phyloP scores from a whole-genome alignment of 306 rosid genomes.

The Cotoneaster glaucophyllus region DNA sequence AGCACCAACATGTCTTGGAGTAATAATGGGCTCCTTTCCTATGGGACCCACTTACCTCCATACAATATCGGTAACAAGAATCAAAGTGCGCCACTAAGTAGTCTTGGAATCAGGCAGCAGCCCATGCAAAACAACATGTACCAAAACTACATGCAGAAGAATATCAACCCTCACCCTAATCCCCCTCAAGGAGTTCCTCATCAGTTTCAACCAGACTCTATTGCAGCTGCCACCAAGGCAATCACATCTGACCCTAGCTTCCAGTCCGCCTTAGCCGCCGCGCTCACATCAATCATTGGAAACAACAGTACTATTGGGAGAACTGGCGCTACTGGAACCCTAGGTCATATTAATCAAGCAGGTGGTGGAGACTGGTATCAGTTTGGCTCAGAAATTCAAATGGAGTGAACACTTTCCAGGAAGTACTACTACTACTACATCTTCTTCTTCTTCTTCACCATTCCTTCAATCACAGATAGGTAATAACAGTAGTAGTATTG shows the following conservation, averaged over 20 bases:
- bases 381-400: constrained; percentile 29
- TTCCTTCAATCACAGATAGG: constrained; percentile 24
- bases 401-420: constrained; percentile 40
- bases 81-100: constrained; percentile 26
- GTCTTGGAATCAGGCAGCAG: constrained; percentile 32
- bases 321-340: constrained; percentile 8
- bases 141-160: constrained; percentile 44
- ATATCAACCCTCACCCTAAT: neutral
- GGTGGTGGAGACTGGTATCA: constrained; percentile 17
- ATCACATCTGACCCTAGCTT: constrained; percentile 78
- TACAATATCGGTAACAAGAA: constrained; percentile 23
- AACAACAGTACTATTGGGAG: constrained; percentile 1
- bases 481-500: constrained; percentile 6
- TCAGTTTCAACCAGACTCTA: constrained; percentile 31
- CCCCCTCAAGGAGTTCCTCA: neutral
- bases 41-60: constrained; percentile 16
- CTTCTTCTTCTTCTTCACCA: neutral
- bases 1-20: constrained; percentile 43
- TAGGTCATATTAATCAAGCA: neutral
- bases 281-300: constrained; percentile 63
- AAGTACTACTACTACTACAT: neutral
- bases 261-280: constrained; percentile 81
- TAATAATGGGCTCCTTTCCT: constrained; percentile 40
- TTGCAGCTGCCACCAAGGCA: constrained; percentile 89
- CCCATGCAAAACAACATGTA: constrained; percentile 27